Conservation (phyloP, 352 stramenopile genomes). For the Aphanomyces invadans region DNA sequence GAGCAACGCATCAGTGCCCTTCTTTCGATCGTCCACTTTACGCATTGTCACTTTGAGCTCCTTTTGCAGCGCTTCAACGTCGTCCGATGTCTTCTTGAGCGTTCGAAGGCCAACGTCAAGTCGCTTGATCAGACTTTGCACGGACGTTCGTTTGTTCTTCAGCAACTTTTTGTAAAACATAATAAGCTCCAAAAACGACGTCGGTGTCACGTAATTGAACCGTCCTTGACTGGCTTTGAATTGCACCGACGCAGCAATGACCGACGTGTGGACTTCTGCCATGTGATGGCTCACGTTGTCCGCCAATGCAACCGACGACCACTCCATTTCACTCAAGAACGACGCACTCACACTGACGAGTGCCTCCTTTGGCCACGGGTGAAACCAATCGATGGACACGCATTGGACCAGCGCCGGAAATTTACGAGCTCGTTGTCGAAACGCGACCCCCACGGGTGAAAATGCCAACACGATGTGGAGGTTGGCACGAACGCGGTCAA, state of each 20-base stretch:
- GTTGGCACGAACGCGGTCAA: conserved; percentile 79
- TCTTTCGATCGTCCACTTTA: conserved; percentile 87
- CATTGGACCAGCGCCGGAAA: conserved; percentile 70
- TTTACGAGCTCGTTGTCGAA: conserved; percentile 68
- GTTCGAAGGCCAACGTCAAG: conserved; percentile 79
- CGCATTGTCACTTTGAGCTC: conserved; percentile 85
- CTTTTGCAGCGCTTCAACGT: conserved; percentile 71
- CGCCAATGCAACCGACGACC: conserved; percentile 58
- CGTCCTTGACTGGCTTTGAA: conserved; percentile 70
- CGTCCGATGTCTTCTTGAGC: conserved; percentile 68
- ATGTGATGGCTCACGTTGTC: conserved; percentile 91
- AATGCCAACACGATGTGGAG: conserved; percentile 83
- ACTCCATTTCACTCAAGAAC: conserved; percentile 73
- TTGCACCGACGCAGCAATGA: conserved; percentile 61
- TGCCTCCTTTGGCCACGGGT: conserved; percentile 84
- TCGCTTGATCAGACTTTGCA: conserved; percentile 59
- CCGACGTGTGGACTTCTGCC: conserved; percentile 85
- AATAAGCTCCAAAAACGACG: conserved; percentile 89
- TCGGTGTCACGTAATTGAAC: conserved; percentile 91
- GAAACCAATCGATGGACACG: conserved; percentile 86
- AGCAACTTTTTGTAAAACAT: conserved; percentile 86
- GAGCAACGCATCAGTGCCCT: conserved; percentile 74
- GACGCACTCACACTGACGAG: conserved; percentile 79
- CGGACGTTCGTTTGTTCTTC: conserved; percentile 40
- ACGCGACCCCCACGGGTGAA: conserved; percentile 63